Base-by-base conservation (phyloP, 129 eudicot species). In the Gnaphalium uliginosum region DNA sequence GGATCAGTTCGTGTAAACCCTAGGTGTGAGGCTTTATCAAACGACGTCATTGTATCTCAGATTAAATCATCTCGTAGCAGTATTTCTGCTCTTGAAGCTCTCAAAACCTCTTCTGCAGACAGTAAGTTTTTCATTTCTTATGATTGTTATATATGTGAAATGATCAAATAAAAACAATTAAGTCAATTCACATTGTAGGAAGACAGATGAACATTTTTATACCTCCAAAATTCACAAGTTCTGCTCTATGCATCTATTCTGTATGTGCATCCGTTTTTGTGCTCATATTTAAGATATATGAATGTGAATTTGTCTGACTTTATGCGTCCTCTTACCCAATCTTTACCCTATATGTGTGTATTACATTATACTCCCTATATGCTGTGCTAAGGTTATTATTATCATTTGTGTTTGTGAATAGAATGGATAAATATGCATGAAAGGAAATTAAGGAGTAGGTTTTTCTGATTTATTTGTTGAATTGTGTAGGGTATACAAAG, bases 31-130 rank as follows among this genome's bases (percentile, higher is more conserved):
- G 69, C 54, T 8, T 32, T 54, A 6, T 60, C 73, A 4, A 69
- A 27, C 59, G 58, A 26, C 29, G 79, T 53, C 18, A 51, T 71
- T 63, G 76, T 89, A 5, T 66, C 69, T 9, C 54, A 50, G 25
- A 3, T 41, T 6, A 85, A 64, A 76, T 24, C 79, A 15, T 63
- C 88, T 3, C 85, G 87, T 64, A 26, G 86, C 2, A 87, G 87
- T 64, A 22, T 83, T 37, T 79, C 90, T 29, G 93, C 93, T 74
- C 86, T 87, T 74, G 76, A 90, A 30, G 81, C 83, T 29, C 93
- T 90, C 35, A 90, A 90, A 76, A 61, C 82, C 32, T 90, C 96
- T 64, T 83, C 87, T 8, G 90, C 75, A 24, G 87, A 84, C 79
- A 86, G 96, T 90, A 48, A 77, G 96, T 80, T 69, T 0, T 63